A percentile compares a stretch with the other conserved stretches of the same genome.
Conservation (phyloP, 2,329 filamentous ascomycete genomes). For the Stylonectria norvegica region DNA sequence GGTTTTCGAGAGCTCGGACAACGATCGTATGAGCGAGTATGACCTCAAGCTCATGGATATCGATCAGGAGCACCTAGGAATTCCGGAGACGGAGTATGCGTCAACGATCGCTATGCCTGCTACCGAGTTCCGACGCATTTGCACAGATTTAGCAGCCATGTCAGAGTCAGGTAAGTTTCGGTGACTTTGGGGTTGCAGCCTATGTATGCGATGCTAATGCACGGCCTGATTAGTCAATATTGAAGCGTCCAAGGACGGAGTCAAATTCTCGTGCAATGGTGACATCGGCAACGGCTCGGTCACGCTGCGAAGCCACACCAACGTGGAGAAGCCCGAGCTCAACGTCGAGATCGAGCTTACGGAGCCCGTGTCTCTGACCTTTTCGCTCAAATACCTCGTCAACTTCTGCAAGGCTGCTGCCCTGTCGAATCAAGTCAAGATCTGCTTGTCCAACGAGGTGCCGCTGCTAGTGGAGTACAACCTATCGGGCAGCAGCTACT, state of each 20-base stretch:
- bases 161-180: constrained; percentile 81
- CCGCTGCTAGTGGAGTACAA: constrained; percentile 92
- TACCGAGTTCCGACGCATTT: constrained; percentile 89
- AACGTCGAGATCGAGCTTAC: constrained; percentile 86
- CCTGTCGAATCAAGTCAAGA: constrained; percentile 77
- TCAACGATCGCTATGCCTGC: constrained; percentile 88
- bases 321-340: constrained; percentile 82
- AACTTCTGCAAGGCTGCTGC: constrained; percentile 99
- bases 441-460: constrained; percentile 94
- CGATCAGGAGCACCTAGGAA: constrained; percentile 98
- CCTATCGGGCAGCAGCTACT: constrained; percentile 75
- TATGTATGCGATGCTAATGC: constrained; percentile 16
- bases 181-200: too few relatives aligned
- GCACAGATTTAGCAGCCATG: constrained; percentile 83
- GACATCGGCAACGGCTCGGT: constrained; percentile 96
- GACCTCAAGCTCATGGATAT: constrained; percentile 99
- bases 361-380: constrained; percentile 91
- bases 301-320: constrained; percentile 82
- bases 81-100: constrained; percentile 97
- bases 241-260: constrained; percentile 92
- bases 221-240: constrained; percentile 66
- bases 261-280: constrained; percentile 90
- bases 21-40: constrained; percentile 94
- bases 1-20: constrained; percentile 85
- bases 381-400: constrained; percentile 98